A percentile compares a stretch with the other conserved stretches of the same genome.
Conservation (phyloP, 1,284 basidiomycete species). For the Stereum hirsutum region DNA sequence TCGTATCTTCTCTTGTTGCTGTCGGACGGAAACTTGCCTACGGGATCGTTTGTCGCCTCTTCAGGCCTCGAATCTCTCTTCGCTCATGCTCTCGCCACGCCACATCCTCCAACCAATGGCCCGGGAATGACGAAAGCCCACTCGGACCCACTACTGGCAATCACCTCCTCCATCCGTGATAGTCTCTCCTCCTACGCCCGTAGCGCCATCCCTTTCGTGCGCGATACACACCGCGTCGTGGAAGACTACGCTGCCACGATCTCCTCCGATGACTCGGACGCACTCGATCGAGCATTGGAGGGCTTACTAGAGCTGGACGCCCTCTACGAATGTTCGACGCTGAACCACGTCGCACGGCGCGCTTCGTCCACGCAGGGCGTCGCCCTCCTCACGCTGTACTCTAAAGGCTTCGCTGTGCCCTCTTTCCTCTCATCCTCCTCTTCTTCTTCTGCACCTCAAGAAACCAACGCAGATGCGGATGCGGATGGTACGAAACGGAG, state of each 20-base stretch:
- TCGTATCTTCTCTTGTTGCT: conserved; percentile 65
- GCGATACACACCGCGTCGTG: conserved; percentile 50
- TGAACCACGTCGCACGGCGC: conserved; percentile 84
- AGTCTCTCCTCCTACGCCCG: conserved; percentile 69
- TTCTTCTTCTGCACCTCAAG: too few relatives aligned
- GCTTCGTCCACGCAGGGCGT: conserved; percentile 91
- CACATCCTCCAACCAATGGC: conserved; percentile 19
- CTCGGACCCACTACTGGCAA: conserved; percentile 21
- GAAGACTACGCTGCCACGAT: conserved; percentile 3
- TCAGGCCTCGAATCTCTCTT: conserved; percentile 87
- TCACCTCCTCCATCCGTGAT: conserved; percentile 58
- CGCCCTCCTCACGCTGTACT: conserved; percentile 84
- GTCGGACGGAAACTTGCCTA: conserved; percentile 78
- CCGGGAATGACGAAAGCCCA: conserved; percentile 24
- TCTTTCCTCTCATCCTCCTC: conserved; percentile 12
- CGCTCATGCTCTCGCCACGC: conserved; percentile 76
- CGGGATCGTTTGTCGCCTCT: conserved; percentile 87
- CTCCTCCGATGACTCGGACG: not conserved
- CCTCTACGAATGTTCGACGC: conserved; percentile 77
- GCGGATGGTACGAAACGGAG: conserved; percentile 7
- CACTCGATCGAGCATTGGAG: conserved; percentile 20
- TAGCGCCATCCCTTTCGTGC: conserved; percentile 70
- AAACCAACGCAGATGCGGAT: conserved; percentile 13
- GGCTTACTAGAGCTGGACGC: conserved; percentile 55
- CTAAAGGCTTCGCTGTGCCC: conserved; percentile 69